A percentile compares a stretch with the other conserved stretches of the same genome.
These are phyloP conservation scores for Pseudogymnoascus sp. DNA, from an alignment of 2,329 filamentous ascomycete species.

Conservation along the genomic window DNA sequence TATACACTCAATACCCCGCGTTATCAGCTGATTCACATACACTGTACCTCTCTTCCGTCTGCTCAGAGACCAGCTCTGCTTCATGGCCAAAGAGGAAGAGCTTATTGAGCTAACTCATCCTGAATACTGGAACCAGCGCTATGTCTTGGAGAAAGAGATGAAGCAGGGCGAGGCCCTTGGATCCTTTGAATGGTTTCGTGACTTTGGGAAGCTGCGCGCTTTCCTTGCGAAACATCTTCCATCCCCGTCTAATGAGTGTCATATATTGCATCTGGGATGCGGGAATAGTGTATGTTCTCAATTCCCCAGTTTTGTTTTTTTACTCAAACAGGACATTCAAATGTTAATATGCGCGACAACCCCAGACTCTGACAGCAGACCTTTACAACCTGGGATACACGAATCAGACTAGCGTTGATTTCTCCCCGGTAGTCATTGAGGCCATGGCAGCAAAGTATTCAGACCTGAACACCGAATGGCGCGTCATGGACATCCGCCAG, in stretches of 20 bases:
- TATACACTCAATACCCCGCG: no score
- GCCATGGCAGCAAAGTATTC: slow-evolving; percentile 42
- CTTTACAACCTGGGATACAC: slow-evolving; percentile 41
- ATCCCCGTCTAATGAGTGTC: slow-evolving; percentile 27
- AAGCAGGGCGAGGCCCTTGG: slow-evolving; percentile 25
- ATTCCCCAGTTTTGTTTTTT: not conserved
- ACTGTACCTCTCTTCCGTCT: no score
- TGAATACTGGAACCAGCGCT: slow-evolving; percentile 46
- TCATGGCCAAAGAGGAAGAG: no score
- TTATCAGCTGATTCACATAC: no score
- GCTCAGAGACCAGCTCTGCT: no score
- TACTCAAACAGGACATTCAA: not conserved
- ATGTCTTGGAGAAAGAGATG: slow-evolving; percentile 34
- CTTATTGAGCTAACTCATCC: slow-evolving; percentile 21
- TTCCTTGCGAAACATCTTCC: slow-evolving; percentile 43
- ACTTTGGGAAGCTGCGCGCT: slow-evolving; percentile 39
- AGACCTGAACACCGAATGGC: slow-evolving; percentile 34
- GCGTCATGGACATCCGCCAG: slow-evolving; percentile 43
- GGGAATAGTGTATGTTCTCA: slow-evolving; percentile 46
- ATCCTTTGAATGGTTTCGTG: slow-evolving; percentile 44
- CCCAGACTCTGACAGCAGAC: slow-evolving; percentile 44
- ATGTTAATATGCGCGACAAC: not conserved
- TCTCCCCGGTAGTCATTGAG: slow-evolving; percentile 46
- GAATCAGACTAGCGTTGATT: slow-evolving; percentile 49
- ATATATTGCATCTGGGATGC: slow-evolving; percentile 49